Conservation (phyloP, 192 early-diverging fungal genomes). For the Chytriomyces sp. region DNA sequence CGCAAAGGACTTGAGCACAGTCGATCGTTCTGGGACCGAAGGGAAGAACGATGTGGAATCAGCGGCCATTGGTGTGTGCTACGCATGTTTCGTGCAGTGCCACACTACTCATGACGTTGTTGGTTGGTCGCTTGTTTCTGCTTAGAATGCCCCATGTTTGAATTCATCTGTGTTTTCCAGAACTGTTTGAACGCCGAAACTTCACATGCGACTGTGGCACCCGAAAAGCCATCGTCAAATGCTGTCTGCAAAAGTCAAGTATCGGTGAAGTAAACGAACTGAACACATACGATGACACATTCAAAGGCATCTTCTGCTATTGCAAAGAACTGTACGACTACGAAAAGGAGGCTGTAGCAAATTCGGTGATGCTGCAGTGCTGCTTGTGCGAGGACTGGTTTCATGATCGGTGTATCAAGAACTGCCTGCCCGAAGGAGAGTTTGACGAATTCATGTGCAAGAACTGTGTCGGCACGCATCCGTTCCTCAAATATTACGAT, state of each 20-base stretch:
- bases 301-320: slow-evolving; percentile 81
- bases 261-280: slow-evolving; percentile 57
- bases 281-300: slow-evolving; percentile 88
- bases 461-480: slow-evolving; percentile 53
- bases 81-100: slow-evolving; percentile 47
- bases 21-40: no score
- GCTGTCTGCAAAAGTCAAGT: slow-evolving; percentile 26
- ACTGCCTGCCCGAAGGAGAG: slow-evolving; percentile 53
- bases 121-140: slow-evolving; percentile 33
- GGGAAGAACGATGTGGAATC: background rate
- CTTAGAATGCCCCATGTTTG: background rate
- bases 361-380: slow-evolving; percentile 84
- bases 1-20: slow-evolving; percentile 3
- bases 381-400: slow-evolving; percentile 85
- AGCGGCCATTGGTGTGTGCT: slow-evolving; percentile 38
- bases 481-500: slow-evolving; percentile 34
- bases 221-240: slow-evolving; percentile 4
- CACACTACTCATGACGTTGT: slow-evolving; percentile 76
- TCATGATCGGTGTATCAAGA: slow-evolving; percentile 45
- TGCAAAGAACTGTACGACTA: slow-evolving; percentile 78
- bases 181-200: slow-evolving; percentile 81
- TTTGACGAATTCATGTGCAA: slow-evolving; percentile 77
- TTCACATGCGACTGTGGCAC: slow-evolving; percentile 92
- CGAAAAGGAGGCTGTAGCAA: slow-evolving; percentile 58
- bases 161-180: background rate